A percentile compares a stretch with the other conserved stretches of the same genome.
Evolutionary conservation across 495 filamentous ascomycete species (phyloP).

Genomic region (Talaromyces liani): DNA sequence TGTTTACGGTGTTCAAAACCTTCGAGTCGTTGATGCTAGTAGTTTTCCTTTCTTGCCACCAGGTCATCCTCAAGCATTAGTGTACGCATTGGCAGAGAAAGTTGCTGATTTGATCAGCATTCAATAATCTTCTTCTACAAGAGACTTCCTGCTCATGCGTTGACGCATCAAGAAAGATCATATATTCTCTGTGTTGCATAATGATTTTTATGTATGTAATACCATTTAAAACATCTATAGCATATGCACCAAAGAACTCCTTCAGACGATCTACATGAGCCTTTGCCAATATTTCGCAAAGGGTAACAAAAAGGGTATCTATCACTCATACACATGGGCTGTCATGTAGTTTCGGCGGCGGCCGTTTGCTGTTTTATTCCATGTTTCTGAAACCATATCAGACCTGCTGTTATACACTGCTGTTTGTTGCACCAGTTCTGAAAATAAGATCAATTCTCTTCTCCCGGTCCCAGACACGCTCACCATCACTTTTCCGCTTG

Average conservation of each 20-base stretch:
- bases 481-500: constrained; percentile 41
- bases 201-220: no score
- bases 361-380: background rate
- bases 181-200: no score
- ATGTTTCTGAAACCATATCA: background rate
- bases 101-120: constrained; percentile 41
- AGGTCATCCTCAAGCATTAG: constrained; percentile 44
- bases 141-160: no score
- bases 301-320: no score
- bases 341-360: background rate
- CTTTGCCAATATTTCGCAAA: no score
- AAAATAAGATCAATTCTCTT: constrained; percentile 50
- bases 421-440: constrained; percentile 28
- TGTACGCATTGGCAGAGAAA: constrained; percentile 56
- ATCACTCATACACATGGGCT: no score
- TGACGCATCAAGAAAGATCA: no score
- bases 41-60: constrained; percentile 51
- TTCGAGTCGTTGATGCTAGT: constrained; percentile 51
- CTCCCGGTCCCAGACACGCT: constrained; percentile 50
- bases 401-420: background rate
- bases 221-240: no score
- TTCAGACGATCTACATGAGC: no score
- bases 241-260: no score
- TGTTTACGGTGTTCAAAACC: constrained; percentile 29
- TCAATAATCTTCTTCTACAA: background rate